Evolutionary conservation across 169 alveolate genomes (phyloP).

Genomic region (Neospora caninum): DNA sequence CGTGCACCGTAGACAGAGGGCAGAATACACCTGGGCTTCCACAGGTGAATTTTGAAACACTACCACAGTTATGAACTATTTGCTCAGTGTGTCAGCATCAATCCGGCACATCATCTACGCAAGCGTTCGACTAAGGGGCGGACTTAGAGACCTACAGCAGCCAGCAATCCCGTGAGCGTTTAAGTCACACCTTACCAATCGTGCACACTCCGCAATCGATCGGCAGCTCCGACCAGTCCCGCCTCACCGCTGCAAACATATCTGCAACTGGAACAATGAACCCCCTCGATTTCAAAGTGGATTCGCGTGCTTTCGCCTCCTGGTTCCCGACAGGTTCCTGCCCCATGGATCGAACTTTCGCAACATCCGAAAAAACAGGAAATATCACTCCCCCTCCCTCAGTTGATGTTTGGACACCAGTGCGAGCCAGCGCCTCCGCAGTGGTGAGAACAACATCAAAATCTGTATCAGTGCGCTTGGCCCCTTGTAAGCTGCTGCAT

Average conservation of each 20-base stretch:
- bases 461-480: background rate
- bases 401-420: background rate
- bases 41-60: no score
- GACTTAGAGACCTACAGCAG: no score
- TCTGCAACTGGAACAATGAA: background rate
- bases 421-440: background rate
- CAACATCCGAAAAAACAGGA: background rate
- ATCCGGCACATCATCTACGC: no score
- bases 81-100: no score
- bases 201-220: background rate
- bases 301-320: background rate
- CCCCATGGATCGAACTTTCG: background rate
- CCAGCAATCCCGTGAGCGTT: no score
- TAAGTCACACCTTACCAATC: background rate
- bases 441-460: background rate
- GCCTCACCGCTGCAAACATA: background rate
- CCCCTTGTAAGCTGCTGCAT: background rate
- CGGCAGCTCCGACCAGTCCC: background rate
- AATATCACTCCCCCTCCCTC: background rate
- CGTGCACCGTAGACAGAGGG: no score
- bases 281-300: background rate
- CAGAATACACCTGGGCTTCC: no score
- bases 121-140: no score
- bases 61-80: no score
- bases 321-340: background rate